phyloP scores from a whole-genome alignment of 2,329 filamentous ascomycete genomes.

The Pseudofabraea citricarpa region DNA sequence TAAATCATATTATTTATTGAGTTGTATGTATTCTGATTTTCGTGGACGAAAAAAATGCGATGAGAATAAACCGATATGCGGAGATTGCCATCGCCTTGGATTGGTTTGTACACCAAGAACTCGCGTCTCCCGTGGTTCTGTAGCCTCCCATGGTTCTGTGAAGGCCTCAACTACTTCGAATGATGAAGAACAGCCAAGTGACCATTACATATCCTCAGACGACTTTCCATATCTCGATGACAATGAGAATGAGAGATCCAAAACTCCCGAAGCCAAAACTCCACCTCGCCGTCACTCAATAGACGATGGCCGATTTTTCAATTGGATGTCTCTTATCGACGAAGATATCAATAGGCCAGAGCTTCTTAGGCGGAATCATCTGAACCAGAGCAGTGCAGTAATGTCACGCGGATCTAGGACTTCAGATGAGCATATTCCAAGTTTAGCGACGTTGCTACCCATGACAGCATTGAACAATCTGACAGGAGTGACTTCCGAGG shows the following conservation, averaged over 20 bases:
- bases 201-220: too few relatives aligned
- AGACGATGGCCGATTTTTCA: background rate
- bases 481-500: background rate
- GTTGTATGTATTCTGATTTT: too few relatives aligned
- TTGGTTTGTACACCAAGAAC: constrained; percentile 1
- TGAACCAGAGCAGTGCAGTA: constrained; percentile 3
- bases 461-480: constrained; percentile 2
- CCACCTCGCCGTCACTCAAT: background rate
- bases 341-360: background rate
- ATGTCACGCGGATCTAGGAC: background rate
- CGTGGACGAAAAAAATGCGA: constrained; percentile 6
- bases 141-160: too few relatives aligned
- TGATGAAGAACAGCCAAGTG: too few relatives aligned
- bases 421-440: constrained; percentile 1
- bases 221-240: too few relatives aligned
- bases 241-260: too few relatives aligned
- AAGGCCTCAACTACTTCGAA: too few relatives aligned
- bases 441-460: background rate
- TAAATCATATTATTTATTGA: too few relatives aligned
- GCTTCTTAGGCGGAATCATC: constrained; percentile 1
- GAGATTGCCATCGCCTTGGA: constrained; percentile 3
- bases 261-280: background rate
- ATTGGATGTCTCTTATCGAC: constrained; percentile 2
- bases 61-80: constrained; percentile 3
- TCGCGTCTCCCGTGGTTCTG: too few relatives aligned